Evolutionary conservation across 305 asterid genomes (phyloP).

Genomic region (Solanum hybrid): DNA sequence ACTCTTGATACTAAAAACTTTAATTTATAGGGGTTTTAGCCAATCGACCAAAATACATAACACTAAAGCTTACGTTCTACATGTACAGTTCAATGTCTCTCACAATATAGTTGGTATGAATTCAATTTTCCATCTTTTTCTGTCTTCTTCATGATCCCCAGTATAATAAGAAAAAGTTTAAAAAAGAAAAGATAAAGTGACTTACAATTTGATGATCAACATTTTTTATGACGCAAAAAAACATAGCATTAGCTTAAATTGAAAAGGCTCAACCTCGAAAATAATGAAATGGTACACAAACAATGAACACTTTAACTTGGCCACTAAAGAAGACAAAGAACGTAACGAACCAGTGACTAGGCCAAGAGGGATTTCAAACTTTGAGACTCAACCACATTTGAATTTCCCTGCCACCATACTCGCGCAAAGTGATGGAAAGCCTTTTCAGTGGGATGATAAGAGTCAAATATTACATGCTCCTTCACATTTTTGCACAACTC

Average conservation of each 20-base stretch:
- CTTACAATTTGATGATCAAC: background rate
- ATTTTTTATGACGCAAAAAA: background rate
- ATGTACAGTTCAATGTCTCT: background rate
- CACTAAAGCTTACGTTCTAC: background rate
- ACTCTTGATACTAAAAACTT: background rate
- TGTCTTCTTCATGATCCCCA: background rate
- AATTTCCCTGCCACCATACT: background rate
- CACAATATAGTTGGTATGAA: background rate
- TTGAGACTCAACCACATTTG: background rate
- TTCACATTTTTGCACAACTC: background rate
- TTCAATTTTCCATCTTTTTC: background rate
- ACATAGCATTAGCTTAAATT: background rate
- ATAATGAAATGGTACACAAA: background rate
- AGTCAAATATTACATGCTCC: background rate
- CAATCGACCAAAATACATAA: background rate
- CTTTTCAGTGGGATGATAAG: background rate
- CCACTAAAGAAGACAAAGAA: background rate
- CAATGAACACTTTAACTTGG: background rate
- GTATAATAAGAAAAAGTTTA: background rate
- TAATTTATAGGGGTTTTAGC: background rate
- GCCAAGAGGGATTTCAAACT: background rate
- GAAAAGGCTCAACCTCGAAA: background rate
- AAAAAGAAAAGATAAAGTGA: background rate
- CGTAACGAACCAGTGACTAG: background rate
- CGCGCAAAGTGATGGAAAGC: background rate